Evolutionary conservation across 2,329 filamentous ascomycete genomes (phyloP).

Genomic region (Epichloe bromicola): DNA sequence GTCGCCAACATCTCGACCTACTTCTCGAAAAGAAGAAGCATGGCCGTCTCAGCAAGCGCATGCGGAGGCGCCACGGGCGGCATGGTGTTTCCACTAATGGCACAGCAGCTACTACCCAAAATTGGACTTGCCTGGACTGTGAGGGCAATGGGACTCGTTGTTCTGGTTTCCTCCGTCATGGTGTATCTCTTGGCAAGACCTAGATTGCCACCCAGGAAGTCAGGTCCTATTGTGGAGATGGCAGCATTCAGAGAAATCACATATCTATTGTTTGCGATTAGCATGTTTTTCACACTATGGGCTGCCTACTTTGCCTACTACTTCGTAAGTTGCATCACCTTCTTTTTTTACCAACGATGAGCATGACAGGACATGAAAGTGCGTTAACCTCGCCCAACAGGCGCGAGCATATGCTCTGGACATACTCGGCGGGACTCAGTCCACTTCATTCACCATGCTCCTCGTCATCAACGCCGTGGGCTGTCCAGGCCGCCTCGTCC

Average conservation of each 20-base stretch:
- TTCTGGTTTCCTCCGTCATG: slow-evolving; percentile 30
- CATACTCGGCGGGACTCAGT: slow-evolving; percentile 32
- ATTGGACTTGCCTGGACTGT: slow-evolving; percentile 54
- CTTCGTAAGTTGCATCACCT: slow-evolving; percentile 17
- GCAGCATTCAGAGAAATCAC: slow-evolving; percentile 35
- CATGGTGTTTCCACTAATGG: slow-evolving; percentile 47
- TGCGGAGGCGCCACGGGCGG: slow-evolving; percentile 50
- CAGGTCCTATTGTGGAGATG: slow-evolving; percentile 37
- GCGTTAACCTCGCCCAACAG: slow-evolving; percentile 9
- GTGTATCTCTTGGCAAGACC: slow-evolving; percentile 31
- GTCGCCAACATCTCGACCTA: slow-evolving; percentile 45
- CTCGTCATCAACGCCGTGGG: slow-evolving; percentile 47
- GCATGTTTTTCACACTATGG: slow-evolving; percentile 31
- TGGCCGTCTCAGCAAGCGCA: slow-evolving; percentile 47
- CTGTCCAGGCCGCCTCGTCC: slow-evolving; percentile 40
- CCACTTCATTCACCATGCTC: slow-evolving; percentile 42
- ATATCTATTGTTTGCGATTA: slow-evolving; percentile 24
- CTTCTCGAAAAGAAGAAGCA: slow-evolving; percentile 42
- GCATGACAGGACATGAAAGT: no score
- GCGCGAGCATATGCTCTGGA: slow-evolving; percentile 26
- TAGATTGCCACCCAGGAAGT: slow-evolving; percentile 33
- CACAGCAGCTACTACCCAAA: slow-evolving; percentile 40
- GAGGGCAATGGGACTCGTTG: slow-evolving; percentile 47
- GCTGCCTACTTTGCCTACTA: slow-evolving; percentile 39
- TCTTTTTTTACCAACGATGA: no score